Conservation (phyloP, 495 filamentous ascomycete genomes). For the Penicillium bialowiezense region DNA sequence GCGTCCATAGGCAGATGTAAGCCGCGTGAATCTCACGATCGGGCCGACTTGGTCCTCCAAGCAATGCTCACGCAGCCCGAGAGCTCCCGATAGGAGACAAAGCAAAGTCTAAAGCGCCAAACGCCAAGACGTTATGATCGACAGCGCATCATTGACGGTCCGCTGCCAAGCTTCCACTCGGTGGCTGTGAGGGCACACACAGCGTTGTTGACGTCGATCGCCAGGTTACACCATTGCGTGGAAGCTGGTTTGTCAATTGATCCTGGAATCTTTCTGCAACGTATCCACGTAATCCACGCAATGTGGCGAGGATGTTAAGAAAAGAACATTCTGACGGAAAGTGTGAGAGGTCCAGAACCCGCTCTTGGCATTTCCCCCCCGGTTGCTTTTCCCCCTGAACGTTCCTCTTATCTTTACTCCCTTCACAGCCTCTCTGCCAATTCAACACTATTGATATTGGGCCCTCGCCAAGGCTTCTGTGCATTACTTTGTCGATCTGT, state of each 20-base stretch:
- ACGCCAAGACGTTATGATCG: constrained; percentile 35
- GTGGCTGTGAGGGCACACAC: constrained; percentile 24
- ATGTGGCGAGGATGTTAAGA: not conserved
- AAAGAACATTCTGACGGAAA: too few species aligned
- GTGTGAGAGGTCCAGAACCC: not conserved
- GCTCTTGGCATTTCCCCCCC: not conserved
- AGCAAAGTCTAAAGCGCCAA: constrained; percentile 1
- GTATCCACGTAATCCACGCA: not conserved
- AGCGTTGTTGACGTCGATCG: not conserved
- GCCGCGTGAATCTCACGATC: too few species aligned
- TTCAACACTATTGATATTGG: constrained; percentile 13
- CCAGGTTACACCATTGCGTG: constrained; percentile 6
- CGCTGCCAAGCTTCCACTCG: constrained; percentile 36
- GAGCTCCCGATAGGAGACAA: constrained; percentile 3
- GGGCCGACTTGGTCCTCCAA: constrained; percentile 7
- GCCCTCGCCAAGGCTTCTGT: constrained; percentile 14
- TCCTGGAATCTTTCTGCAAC: not conserved
- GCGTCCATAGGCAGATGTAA: too few species aligned
- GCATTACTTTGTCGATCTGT: constrained; percentile 10
- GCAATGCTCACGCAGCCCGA: not conserved
- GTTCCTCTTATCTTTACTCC: constrained; percentile 1
- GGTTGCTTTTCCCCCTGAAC: constrained; percentile 7
- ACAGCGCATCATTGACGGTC: constrained; percentile 30
- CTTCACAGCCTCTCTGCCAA: constrained; percentile 22
- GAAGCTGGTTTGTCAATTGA: not conserved